Evolutionary conservation across 2,329 filamentous ascomycete genomes (phyloP), one percentile per base, ranked within the genome.

Genomic region (Fusarium caatingaense): DNA sequence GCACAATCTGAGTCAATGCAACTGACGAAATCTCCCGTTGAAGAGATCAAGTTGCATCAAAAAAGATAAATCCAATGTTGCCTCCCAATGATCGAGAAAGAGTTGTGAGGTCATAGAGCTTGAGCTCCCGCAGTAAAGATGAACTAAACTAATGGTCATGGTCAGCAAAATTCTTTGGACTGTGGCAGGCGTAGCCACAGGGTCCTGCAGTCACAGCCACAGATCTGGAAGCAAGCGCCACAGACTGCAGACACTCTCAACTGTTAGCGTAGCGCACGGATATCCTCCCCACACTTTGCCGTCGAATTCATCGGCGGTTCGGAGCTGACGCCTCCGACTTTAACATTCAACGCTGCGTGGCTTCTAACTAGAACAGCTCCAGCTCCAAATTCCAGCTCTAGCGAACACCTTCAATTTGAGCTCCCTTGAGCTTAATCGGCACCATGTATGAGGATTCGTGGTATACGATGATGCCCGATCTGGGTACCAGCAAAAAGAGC

Each of bases 391-490:
- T n/a, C 32, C 20, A 41, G 49, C 13, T 51, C 16, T n/a, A 45
- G 61, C 54, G 45, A 66, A 72, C 49, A 12, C 63, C 62, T 60
- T 54, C 48, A 34, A 54, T 30, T 66, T 32, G 59, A 69, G 69
- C 69, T 68, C 51, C 51, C 58, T 55, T 49, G 44, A 68, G 69
- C 61, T 69, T 48, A n/a, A 45, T 55, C 51, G 42, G 41, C 71
- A 83, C 71, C 72, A 94, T 93, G 91, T 93, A 93, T 79, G 92
- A 95, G 80, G 92, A 95, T 80, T 89, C 91, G 30, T 95, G 92
- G 92, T 93, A 94, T 82, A 93, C 87, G 78, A 91, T 93, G 76
- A 88, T 92, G 69, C 87, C 91, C 27, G 88, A 91, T 58, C 80
- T 87, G 56, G 82, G 86, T 61, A 81, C 85, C 69, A 86, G 84